Base-by-base conservation (phyloP, 371 early-diverging fungal species). In the Amoeboaphelidium occidentale region DNA sequence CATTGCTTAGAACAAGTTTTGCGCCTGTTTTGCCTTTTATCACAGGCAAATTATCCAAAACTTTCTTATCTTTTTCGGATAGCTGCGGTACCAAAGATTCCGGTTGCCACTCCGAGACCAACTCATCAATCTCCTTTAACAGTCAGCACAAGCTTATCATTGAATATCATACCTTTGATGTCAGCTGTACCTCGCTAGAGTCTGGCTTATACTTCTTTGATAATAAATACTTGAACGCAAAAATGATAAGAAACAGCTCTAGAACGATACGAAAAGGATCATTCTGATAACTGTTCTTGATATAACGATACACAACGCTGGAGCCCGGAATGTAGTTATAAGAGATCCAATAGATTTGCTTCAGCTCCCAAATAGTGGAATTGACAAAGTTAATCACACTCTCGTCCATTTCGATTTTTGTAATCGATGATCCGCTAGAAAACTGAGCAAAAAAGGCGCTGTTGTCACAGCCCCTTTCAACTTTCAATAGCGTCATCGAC, bases 71-170 rank as follows among this genome's bases (percentile, higher is more conserved):
- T 52, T 69, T 67, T 13, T 73, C 74, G 20, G 75, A 72, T 25
- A 87, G 58, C 12, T 66, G 60, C 13, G 87, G 80, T n/a, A 83
- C 86, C 3, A 96, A 67, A 22, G 94, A 84, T 64, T 93, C 92
- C 2, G 97, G 94, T 51, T 78, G 77, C 97, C 97, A 96, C 56
- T 91, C 93, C 41, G 83, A 78, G 17, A 86, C 76, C 21, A 93
- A 73, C 51, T 92, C 92, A 61, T 93, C 83, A 44, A 89, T 72
- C 63, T 91, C 92, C 83, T 80, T 58, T 25, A 2, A 45, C 10
- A 25, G 4, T 21, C 14, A 45, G 2, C 13, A 2, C 1, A 39
- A 2, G 12, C 20, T n/a, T n/a, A n/a, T n/a, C n/a, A n/a, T 2
- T 6, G 23, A 27, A 17, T 43, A 46, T 25, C 51, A 21, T 63